Evolutionary conservation across 768 basidiomycete species (phyloP).

Genomic region (Tulasnella sp.): DNA sequence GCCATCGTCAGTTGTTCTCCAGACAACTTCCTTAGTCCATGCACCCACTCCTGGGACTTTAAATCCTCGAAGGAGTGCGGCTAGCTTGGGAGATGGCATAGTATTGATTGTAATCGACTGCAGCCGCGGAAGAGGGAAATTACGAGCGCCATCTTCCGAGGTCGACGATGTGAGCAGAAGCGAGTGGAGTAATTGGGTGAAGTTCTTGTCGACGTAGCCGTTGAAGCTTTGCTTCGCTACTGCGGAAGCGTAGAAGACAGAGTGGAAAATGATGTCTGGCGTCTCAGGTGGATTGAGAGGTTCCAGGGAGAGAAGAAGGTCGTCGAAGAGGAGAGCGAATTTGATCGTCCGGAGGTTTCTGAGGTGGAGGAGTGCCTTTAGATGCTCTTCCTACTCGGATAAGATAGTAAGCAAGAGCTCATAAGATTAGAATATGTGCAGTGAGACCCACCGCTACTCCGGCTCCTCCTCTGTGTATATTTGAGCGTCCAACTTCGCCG

Average conservation of each 20-base stretch:
- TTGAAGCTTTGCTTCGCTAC: not conserved
- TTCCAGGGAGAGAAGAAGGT: not conserved
- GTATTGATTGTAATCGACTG: not conserved
- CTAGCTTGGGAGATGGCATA: not conserved
- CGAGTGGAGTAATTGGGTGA: not conserved
- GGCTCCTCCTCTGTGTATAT: not conserved
- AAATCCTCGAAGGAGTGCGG: not conserved
- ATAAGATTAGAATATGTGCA: not conserved
- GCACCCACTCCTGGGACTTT: not conserved
- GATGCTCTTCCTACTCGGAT: not conserved
- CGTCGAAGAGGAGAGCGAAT: slow-evolving; percentile 6
- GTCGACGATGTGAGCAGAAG: not conserved
- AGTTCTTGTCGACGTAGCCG: not conserved
- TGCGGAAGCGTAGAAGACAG: not conserved
- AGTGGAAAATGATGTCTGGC: not conserved
- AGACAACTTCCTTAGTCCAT: not conserved
- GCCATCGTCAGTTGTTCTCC: not conserved
- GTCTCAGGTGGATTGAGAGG: not conserved
- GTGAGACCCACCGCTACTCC: not conserved
- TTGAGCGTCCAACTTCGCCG: slow-evolving; percentile 13
- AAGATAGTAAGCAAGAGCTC: not conserved
- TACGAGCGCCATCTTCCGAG: not conserved
- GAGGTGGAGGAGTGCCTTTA: not conserved
- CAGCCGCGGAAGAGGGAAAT: not conserved
- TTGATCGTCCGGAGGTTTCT: slow-evolving; percentile 4